A percentile compares a stretch with the other conserved stretches of the same genome.
Conservation (phyloP, 352 stramenopile genomes). For the Chrysophaeum taylorii region DNA sequence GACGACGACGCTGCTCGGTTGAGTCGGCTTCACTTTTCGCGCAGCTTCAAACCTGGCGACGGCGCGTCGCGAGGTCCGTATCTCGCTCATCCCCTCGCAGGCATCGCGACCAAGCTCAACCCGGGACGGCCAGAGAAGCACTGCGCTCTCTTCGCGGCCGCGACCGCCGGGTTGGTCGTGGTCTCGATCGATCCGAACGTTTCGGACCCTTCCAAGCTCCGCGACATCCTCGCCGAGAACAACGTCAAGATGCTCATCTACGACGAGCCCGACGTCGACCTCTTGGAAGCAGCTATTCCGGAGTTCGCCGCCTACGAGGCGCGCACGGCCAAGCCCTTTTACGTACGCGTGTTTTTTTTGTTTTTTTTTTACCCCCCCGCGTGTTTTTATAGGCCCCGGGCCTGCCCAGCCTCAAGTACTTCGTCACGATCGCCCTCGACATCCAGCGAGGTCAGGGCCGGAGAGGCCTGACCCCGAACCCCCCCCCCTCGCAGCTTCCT, state of each 20-base stretch:
- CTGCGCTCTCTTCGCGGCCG: background rate
- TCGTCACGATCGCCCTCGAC: background rate
- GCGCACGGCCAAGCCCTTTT: background rate
- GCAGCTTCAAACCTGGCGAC: too few species aligned
- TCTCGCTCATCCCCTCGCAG: background rate
- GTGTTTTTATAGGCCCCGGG: too few species aligned
- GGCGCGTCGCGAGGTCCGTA: too few species aligned
- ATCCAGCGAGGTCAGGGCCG: background rate
- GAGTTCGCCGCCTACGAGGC: background rate
- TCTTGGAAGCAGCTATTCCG: background rate
- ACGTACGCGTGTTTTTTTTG: too few species aligned
- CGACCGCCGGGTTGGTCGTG: background rate
- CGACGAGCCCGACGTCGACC: background rate
- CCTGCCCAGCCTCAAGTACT: background rate
- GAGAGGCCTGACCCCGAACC: too few species aligned
- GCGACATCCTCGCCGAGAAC: background rate
- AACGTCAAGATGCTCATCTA: conserved; percentile 1
- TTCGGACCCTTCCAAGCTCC: background rate
- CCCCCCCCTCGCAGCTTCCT: too few species aligned
- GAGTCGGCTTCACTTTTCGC: background rate
- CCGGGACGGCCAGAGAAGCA: background rate
- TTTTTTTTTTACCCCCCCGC: too few species aligned
- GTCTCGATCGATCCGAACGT: background rate
- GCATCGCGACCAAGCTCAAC: background rate
- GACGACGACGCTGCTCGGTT: background rate